Base-by-base conservation (phyloP, 2,329 filamentous ascomycete species). In the Fusarium tuaranense region DNA sequence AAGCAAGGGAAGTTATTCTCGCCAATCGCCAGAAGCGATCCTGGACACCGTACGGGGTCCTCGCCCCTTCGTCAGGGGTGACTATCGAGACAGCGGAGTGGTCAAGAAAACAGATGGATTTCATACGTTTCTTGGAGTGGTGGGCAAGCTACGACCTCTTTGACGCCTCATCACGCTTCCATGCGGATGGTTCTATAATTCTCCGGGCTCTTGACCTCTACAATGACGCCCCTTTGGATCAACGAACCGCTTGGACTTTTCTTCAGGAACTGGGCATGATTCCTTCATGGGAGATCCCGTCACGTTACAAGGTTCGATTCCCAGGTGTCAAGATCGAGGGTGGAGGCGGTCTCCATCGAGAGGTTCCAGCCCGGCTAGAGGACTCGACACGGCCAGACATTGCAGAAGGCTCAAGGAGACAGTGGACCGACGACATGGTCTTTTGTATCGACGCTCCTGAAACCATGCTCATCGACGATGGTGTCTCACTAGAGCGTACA, bases 381-480 rank as follows among this genome's bases (percentile, higher is more conserved):
- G 80, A 81, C 39, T 85, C 81, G 1, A 78, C 81, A 57, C 76
- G 84, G 39, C 78, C 79, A 8, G 89, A 91, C 70, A 78, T 84
- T 22, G 85, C 89, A 12, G 80, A 80, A 5, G 83, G 84, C 13
- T 78, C 89, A 30, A 90, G 94, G 57, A 88, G 86, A 68, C 88
- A 91, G 63, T 93, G 91, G 88, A 84, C 51, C 0, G 78, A 86
- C n/a, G 79, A 90, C 25, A 88, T 87, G 0, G 88, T 93, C 2
- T 95, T 92, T 79, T 95, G 93, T 74, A 93, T 97, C 69, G 94
- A 97, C 78, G 87, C 89, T 32, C 86, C 87, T 22, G 83, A 83
- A 39, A 93, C 94, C 0, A 85, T 88, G 32, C 91, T 96, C 76
- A 93, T 97, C 68, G 94, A 97, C 75, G 94, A 97, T 79, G 94